Base-by-base conservation (phyloP, 2,329 filamentous ascomycete species). In the Fusarium heterosporum region DNA sequence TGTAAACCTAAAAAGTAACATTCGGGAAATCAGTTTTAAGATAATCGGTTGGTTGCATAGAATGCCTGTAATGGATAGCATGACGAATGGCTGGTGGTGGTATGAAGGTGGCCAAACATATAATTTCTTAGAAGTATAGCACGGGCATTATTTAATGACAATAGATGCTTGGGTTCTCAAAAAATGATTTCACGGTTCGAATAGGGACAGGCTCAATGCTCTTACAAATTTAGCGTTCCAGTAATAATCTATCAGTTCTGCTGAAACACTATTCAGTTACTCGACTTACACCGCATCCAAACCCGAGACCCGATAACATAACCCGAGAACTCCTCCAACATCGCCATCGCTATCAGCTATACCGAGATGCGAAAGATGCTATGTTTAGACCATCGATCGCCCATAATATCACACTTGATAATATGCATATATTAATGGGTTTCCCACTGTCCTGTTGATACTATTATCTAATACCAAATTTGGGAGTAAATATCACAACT, bases 251-350 rank as follows among this genome's bases (percentile, higher is more conserved):
- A 26, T 7, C 13, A 4, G 11, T 10, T 16, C 8, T n/a, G 3
- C 12, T 12, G n/a, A 41, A 14, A 36, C 25, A 11, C 22, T 13
- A 25, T 25, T 47, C 8, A n/a, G 13, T n/a, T 11, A 36, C 22
- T 38, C 4, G 16, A 32, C 29, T 34, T 34, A 30, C 13, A 38
- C 25, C 17, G 19, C 14, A 26, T 25, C 36, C 65, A 68, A 62
- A 69, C 62, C 66, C 66, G 66, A 69, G 40, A 69, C 63, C 64
- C 65, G 65, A 63, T 51, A 34, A n/a, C 30, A 26, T 19, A 61
- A 67, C 64, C 64, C 64, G 64, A 61, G 51, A 29, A 30, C 26
- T 43, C 28, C 47, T 29, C 34, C 53, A 25, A 9, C 28, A 60
- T 51, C 7, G 19, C 7, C 16, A 39, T 60, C 30, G 32, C 32